Percentiles rank a stretch among this genome's conserved stretches.
Conservation (phyloP, 441 rosid genomes). For the Euphorbia celastroides region DNA sequence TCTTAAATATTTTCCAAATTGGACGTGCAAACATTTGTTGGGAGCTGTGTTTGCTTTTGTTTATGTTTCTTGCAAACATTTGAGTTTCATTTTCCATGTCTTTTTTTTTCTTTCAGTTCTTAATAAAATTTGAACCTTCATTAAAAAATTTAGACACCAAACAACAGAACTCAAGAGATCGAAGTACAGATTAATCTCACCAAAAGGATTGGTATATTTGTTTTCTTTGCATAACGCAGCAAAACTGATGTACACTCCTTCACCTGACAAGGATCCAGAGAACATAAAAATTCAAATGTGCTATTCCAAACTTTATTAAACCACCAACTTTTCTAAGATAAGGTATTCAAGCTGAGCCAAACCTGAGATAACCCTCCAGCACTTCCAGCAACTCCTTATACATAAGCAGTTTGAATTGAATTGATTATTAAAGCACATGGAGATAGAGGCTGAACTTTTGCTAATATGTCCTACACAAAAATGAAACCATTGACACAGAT, state of each 20-base stretch:
- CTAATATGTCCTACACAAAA: slow-evolving; percentile 58
- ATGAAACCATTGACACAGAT: neutral
- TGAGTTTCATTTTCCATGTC: no score
- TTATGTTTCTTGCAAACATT: no score
- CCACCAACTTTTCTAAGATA: neutral
- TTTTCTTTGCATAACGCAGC: slow-evolving; percentile 82
- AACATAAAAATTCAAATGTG: slow-evolving; percentile 14
- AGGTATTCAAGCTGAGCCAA: slow-evolving; percentile 11
- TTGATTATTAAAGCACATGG: slow-evolving; percentile 76
- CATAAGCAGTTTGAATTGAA: slow-evolving; percentile 87
- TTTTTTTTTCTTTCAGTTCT: no score
- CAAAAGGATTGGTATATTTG: slow-evolving; percentile 80
- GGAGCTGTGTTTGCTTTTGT: no score
- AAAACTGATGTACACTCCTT: slow-evolving; percentile 86
- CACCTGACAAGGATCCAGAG: slow-evolving; percentile 48
- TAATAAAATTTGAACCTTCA: no score
- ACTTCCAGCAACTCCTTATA: slow-evolving; percentile 26
- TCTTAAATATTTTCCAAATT: neutral
- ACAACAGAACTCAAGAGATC: slow-evolving; percentile 25
- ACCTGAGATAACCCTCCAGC: slow-evolving; percentile 65
- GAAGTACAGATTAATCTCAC: slow-evolving; percentile 36
- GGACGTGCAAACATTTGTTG: neutral
- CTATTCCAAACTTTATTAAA: neutral
- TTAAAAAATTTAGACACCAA: slow-evolving; percentile 2
- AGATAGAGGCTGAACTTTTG: slow-evolving; percentile 52